phyloP scores from a whole-genome alignment of 371 early-diverging fungal genomes.

The Mortierella sp. region DNA sequence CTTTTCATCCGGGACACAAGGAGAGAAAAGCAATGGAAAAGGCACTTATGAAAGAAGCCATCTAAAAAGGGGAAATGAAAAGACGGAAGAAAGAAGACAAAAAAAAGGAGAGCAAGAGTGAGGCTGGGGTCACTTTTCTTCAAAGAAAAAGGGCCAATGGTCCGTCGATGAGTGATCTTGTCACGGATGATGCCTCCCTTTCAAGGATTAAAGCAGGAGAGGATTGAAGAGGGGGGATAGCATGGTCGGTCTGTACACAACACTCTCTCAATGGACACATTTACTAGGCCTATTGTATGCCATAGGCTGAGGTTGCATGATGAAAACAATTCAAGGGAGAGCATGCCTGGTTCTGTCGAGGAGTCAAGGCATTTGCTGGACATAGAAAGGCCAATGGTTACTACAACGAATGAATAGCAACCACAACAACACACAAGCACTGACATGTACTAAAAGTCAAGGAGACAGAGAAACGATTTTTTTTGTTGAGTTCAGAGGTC shows the following conservation, averaged over 20 bases:
- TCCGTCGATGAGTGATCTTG: not conserved
- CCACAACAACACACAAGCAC: not conserved
- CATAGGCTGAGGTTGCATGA: not conserved
- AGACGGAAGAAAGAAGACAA: too few species aligned
- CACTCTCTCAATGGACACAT: not conserved
- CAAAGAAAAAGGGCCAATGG: constrained; percentile 10
- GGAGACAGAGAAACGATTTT: constrained; percentile 19
- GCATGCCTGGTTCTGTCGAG: not conserved
- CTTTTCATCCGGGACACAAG: not conserved
- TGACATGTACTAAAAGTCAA: not conserved
- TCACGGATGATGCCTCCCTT: not conserved
- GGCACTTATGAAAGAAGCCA: not conserved
- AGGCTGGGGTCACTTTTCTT: not conserved
- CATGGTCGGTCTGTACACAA: not conserved
- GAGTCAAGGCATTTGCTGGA: not conserved
- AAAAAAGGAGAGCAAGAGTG: not conserved
- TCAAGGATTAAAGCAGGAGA: not conserved
- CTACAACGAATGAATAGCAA: not conserved
- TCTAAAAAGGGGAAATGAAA: not conserved
- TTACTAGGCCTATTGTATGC: not conserved
- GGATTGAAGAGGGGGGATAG: not conserved
- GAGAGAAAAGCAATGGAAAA: not conserved
- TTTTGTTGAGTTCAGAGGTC: constrained; percentile 8
- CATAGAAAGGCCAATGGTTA: not conserved
- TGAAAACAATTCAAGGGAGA: constrained; percentile 12